A percentile compares a stretch with the other conserved stretches of the same genome.
phyloP scores from a whole-genome alignment of 805 yeast species.

The Saturnispora sanitii region DNA sequence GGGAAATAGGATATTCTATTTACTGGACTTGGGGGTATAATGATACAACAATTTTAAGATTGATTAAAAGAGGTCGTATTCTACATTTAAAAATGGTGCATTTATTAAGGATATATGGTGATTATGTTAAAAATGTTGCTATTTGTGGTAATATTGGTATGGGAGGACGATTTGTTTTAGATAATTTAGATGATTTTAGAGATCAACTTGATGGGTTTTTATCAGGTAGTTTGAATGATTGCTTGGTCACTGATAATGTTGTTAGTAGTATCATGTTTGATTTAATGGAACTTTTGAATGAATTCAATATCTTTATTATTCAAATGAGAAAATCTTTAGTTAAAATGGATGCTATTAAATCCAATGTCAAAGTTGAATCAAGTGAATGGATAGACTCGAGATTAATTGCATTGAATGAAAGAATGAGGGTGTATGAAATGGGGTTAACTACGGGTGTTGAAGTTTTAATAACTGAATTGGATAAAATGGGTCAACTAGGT shows the following conservation, averaged over 20 bases:
- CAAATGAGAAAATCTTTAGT: constrained; percentile 7
- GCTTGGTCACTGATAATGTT: constrained; percentile 51
- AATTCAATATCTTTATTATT: constrained; percentile 2
- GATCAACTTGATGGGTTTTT: constrained; percentile 44
- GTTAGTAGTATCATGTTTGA: constrained; percentile 2
- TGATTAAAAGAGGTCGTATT: constrained; percentile 46
- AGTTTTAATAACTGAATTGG: background rate
- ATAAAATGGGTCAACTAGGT: constrained; percentile 4
- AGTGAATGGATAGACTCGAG: constrained; percentile 4
- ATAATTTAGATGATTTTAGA: constrained; percentile 34
- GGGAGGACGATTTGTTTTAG: constrained; percentile 10
- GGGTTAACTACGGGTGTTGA: background rate
- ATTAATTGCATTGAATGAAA: constrained; percentile 1
- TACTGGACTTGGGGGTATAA: constrained; percentile 54
- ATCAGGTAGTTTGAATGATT: constrained; percentile 54
- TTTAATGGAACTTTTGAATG: constrained; percentile 1
- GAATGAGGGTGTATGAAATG: background rate
- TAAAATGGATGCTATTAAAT: constrained; percentile 6
- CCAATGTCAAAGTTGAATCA: background rate
- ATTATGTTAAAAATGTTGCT: constrained; percentile 36
- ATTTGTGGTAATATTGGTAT: constrained; percentile 8
- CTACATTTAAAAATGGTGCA: constrained; percentile 50
- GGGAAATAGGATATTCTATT: constrained; percentile 50
- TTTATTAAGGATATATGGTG: constrained; percentile 44
- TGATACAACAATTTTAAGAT: constrained; percentile 34